A percentile compares a stretch with the other conserved stretches of the same genome.
Evolutionary conservation across 2,329 filamentous ascomycete genomes (phyloP).

Genomic region (Ophiocordyceps unilateralis): DNA sequence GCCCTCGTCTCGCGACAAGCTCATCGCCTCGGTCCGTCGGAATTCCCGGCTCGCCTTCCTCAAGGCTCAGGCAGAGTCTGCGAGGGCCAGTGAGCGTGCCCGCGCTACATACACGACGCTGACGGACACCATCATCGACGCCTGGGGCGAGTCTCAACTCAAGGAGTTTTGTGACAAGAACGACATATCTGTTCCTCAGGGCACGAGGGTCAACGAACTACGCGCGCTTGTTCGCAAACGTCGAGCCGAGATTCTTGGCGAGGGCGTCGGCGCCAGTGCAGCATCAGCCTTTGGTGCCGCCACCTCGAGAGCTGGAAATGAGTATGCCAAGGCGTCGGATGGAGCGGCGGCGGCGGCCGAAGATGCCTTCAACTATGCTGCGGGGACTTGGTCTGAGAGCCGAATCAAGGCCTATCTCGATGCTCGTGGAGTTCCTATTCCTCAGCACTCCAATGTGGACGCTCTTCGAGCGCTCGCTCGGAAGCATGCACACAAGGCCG

Average conservation of each 20-base stretch:
- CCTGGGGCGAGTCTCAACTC: constrained; percentile 76
- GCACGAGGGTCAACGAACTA: constrained; percentile 78
- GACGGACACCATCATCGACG: constrained; percentile 69
- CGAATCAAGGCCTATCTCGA: constrained; percentile 66
- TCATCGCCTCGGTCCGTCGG: constrained; percentile 77
- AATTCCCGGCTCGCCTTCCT: constrained; percentile 70
- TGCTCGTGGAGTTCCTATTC: constrained; percentile 57
- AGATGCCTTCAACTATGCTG: constrained; percentile 47
- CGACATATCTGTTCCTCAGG: constrained; percentile 70
- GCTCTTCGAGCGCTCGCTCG: constrained; percentile 61
- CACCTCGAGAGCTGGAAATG: constrained; percentile 57
- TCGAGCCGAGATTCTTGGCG: constrained; percentile 52
- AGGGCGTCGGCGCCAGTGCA: constrained; percentile 40
- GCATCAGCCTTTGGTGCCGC: constrained; percentile 51
- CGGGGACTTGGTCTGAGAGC: constrained; percentile 53
- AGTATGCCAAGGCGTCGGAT: constrained; percentile 61
- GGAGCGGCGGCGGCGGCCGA: constrained; percentile 43
- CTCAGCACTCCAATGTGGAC: constrained; percentile 52
- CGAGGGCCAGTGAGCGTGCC: constrained; percentile 45
- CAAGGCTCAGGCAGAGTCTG: constrained; percentile 42
- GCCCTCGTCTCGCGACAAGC: constrained; percentile 65
- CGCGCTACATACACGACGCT: constrained; percentile 56
- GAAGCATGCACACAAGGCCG: constrained; percentile 53
- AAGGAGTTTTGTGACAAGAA: constrained; percentile 93
- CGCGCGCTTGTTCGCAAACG: constrained; percentile 80